These are phyloP conservation scores for Cyberlindnera bimundalis DNA, from an alignment of 805 yeast genomes.

Conservation along the genomic window DNA sequence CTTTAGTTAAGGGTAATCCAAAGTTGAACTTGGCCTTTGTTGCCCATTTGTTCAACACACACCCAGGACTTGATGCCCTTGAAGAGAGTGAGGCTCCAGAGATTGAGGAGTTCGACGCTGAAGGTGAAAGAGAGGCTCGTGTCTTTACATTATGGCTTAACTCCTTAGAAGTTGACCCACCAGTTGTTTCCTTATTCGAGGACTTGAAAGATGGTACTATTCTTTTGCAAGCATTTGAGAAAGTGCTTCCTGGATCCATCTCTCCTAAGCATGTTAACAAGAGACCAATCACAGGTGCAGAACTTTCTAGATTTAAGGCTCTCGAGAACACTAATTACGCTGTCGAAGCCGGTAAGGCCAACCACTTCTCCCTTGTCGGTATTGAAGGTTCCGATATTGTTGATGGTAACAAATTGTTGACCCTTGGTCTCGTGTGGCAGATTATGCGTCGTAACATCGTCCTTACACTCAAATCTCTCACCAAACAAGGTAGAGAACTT, in stretches of 20 bases:
- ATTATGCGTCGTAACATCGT: slow-evolving; percentile 95
- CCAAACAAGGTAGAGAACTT: slow-evolving; percentile 65
- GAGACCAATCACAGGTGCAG: slow-evolving; percentile 70
- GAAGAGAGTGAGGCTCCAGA: slow-evolving; percentile 90
- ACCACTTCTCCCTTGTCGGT: slow-evolving; percentile 91
- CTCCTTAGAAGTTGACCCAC: slow-evolving; percentile 93
- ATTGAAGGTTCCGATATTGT: slow-evolving; percentile 97
- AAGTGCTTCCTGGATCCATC: slow-evolving; percentile 92
- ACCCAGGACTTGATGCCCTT: slow-evolving; percentile 94
- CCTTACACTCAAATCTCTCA: slow-evolving; percentile 70
- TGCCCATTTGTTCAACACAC: slow-evolving; percentile 93
- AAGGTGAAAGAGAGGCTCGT: slow-evolving; percentile 98
- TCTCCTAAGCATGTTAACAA: slow-evolving; percentile 77
- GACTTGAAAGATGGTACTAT: slow-evolving; percentile 92
- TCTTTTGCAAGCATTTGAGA: slow-evolving; percentile 88
- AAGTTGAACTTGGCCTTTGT: slow-evolving; percentile 95
- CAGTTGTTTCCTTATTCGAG: slow-evolving; percentile 86
- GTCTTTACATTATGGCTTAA: slow-evolving; percentile 97
- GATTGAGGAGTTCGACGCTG: slow-evolving; percentile 97
- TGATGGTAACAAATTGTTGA: slow-evolving; percentile 86
- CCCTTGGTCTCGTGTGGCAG: slow-evolving; percentile 96
- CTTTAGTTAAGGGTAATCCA: slow-evolving; percentile 94
- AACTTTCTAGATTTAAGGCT: slow-evolving; percentile 87
- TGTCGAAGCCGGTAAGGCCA: slow-evolving; percentile 93
- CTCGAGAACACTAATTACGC: slow-evolving; percentile 97